These are phyloP conservation scores for Petunia axillaris DNA, from an alignment of 257 asterid genomes.

Conservation along the genomic window DNA sequence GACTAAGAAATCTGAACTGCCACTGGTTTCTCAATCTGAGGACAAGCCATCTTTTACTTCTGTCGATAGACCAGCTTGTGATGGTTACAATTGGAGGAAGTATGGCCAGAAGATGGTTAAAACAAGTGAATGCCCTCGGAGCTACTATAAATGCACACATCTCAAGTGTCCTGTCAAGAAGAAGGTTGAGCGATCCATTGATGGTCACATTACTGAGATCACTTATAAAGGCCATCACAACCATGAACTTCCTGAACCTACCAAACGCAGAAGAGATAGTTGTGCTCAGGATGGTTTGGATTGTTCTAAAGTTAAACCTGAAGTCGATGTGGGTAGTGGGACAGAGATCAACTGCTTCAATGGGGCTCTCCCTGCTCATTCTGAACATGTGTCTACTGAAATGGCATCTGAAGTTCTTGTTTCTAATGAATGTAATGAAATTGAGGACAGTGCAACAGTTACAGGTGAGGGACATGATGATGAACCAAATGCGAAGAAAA, in stretches of 20 bases:
- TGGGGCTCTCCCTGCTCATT: constrained; percentile 35
- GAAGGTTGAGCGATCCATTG: constrained; percentile 81
- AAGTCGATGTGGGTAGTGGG: constrained; percentile 33
- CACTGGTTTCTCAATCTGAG: constrained; percentile 60
- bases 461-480: constrained; percentile 47
- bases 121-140: constrained; percentile 86
- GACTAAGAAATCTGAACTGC: constrained; percentile 41
- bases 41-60: constrained; percentile 38
- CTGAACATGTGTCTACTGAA: constrained; percentile 35
- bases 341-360: constrained; percentile 32
- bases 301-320: constrained; percentile 39
- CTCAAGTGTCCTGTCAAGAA: constrained; percentile 78
- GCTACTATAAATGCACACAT: constrained; percentile 89
- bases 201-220: constrained; percentile 79
- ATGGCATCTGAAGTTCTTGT: constrained; percentile 33
- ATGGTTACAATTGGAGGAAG: constrained; percentile 98
- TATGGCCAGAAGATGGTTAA: constrained; percentile 95
- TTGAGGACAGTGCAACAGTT: constrained; percentile 45
- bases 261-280: constrained; percentile 56
- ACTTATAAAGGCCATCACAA: constrained; percentile 90
- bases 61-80: constrained; percentile 69
- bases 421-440: constrained; percentile 41
- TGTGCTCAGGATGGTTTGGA: constrained; percentile 39
- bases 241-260: constrained; percentile 67
- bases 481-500: constrained; percentile 73